Conservation (phyloP, 345 rosid species). For the Gynandropsis gynandra region DNA sequence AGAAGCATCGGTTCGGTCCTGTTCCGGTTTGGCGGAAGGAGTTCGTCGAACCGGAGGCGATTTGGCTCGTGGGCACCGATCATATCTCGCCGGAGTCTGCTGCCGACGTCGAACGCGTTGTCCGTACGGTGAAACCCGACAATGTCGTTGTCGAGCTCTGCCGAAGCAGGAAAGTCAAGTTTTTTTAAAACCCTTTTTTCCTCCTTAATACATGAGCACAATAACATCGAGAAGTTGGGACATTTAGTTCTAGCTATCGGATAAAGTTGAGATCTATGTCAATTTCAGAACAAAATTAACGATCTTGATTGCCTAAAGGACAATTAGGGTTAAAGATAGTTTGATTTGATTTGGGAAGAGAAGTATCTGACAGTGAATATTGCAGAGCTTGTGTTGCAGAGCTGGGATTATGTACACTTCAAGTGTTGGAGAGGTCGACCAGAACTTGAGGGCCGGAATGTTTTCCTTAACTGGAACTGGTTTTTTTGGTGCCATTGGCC, state of each 20-base stretch:
- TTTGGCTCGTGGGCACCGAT: slow-evolving; percentile 72
- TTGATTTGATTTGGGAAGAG: slow-evolving; percentile 1
- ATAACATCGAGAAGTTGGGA: neutral
- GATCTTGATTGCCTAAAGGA: neutral
- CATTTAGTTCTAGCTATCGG: neutral
- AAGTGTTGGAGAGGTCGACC: slow-evolving; percentile 35
- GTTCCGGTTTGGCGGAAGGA: slow-evolving; percentile 72
- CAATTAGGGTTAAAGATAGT: slow-evolving; percentile 1
- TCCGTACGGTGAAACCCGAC: slow-evolving; percentile 56
- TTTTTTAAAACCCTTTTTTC: too few relatives aligned
- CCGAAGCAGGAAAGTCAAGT: slow-evolving; percentile 67
- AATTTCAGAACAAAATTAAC: neutral
- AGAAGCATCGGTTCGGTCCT: slow-evolving; percentile 62
- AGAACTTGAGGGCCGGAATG: slow-evolving; percentile 41
- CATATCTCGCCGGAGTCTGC: slow-evolving; percentile 63
- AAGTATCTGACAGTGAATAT: slow-evolving; percentile 35
- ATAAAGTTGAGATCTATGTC: neutral
- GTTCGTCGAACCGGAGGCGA: slow-evolving; percentile 66
- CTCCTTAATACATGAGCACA: neutral
- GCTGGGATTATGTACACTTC: slow-evolving; percentile 90
- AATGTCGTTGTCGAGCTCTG: slow-evolving; percentile 93
- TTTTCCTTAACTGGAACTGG: slow-evolving; percentile 77
- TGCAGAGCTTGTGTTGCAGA: slow-evolving; percentile 64
- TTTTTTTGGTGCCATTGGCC: slow-evolving; percentile 75
- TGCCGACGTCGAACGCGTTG: slow-evolving; percentile 57